Evolutionary conservation across 768 basidiomycete genomes (phyloP), one percentile per base, ranked within the genome.

Genomic region (Mycena kentingensis): DNA sequence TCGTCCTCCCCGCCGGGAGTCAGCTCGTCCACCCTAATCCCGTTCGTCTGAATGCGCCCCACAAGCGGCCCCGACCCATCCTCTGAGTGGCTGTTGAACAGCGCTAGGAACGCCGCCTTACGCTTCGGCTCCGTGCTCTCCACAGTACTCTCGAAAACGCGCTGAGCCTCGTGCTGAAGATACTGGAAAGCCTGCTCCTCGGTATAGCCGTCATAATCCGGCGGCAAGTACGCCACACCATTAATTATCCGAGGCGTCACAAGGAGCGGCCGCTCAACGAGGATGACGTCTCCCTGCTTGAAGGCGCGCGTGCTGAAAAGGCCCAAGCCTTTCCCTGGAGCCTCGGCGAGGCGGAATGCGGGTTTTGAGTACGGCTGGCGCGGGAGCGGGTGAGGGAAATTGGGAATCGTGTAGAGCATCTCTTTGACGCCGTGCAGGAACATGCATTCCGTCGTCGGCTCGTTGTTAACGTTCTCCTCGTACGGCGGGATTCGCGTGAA

Each of bases 51-150:
- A 5, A 45, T 13, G 13, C 18, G 15, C 18, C 51, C 51, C 8
- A 46, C n/a, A 18, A 45, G 18, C 19, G 41, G 42, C 12, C 51
- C 51, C 19, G 26, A 45, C 10, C 51, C 51, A 19, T 52, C 51
- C 5, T 34, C 18, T 15, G 4, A 16, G 27, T 52, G 51, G 31
- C 42, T 31, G 36, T 52, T 52, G 19, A 19, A 10, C 4, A 52
- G 42, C 41, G 16, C 37, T 28, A 52, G 28, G 43, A 52, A 44
- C 6, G 41, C 43, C 28, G 29, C 42, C 27, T 46, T 29, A n/a
- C 34, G 5, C 36, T 52, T 28, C 4, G 29, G 28, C 3, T 10
- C 5, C 51, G 46, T 52, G 18, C 43, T 24, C 18, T 44, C 22
- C 18, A 44, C 24, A 7, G 22, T 31, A 8, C 31, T 28, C 16